phyloP scores from a whole-genome alignment of 176 grass and related monocot genomes.

The Cymbopogon citratus region DNA sequence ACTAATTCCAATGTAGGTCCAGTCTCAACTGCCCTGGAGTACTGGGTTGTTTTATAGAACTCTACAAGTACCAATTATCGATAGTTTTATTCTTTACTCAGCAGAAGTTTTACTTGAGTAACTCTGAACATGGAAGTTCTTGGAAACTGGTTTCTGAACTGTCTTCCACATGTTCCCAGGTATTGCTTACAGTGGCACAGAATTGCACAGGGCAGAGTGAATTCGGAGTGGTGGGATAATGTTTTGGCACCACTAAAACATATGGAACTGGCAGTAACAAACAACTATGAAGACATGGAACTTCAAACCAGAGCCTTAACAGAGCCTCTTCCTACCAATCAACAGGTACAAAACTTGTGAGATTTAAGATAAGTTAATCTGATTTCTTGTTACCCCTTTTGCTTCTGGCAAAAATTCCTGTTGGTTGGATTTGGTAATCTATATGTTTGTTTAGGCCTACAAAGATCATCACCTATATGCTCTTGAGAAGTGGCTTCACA shows the following conservation, averaged over 20 bases:
- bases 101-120: neutral
- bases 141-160: constrained; percentile 9
- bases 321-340: constrained; percentile 92
- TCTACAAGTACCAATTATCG: neutral
- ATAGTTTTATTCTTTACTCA: neutral
- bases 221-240: constrained; percentile 70
- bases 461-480: constrained; percentile 82
- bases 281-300: constrained; percentile 74
- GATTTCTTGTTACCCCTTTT: neutral
- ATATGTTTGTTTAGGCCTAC: constrained; percentile 62
- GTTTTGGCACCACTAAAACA: constrained; percentile 69
- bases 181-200: constrained; percentile 92
- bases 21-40: neutral
- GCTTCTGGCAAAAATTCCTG: constrained; percentile 10
- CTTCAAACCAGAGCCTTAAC: constrained; percentile 83
- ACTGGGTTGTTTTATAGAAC: neutral
- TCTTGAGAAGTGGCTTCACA: constrained; percentile 89
- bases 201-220: constrained; percentile 66
- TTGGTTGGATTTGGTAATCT: constrained; percentile 10
- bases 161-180: constrained; percentile 38
- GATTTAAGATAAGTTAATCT: constrained; percentile 9
- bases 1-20: neutral
- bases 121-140: neutral
- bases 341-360: constrained; percentile 50
- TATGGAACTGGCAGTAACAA: constrained; percentile 59